Percentiles rank a stretch among this genome's conserved stretches.
Conservation (phyloP, 2,329 filamentous ascomycete species). For the Diaporthe sp. region DNA sequence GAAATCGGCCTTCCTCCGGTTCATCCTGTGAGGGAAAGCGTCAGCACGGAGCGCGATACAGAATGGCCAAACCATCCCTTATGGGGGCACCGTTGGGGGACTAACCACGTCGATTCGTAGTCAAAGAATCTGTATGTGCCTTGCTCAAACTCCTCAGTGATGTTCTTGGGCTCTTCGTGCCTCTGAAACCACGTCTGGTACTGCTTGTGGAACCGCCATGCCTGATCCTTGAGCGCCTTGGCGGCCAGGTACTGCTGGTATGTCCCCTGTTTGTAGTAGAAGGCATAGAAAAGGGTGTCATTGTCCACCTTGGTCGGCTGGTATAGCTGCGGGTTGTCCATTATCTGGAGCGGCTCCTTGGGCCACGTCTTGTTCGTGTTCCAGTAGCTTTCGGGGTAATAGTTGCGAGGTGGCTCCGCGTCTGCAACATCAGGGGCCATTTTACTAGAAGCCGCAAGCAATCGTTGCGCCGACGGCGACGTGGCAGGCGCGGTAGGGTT, state of each 20-base stretch:
- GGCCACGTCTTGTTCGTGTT: slow-evolving; percentile 82
- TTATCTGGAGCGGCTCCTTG: slow-evolving; percentile 90
- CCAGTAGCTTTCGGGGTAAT: slow-evolving; percentile 86
- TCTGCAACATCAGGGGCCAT: slow-evolving; percentile 83
- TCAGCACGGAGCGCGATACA: slow-evolving; percentile 2
- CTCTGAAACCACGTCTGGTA: slow-evolving; percentile 99
- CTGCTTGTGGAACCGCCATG: slow-evolving; percentile 99
- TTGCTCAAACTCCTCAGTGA: slow-evolving; percentile 98
- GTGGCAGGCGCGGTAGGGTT: slow-evolving; percentile 69
- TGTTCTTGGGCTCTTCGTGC: slow-evolving; percentile 97
- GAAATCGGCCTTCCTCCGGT: slow-evolving; percentile 96
- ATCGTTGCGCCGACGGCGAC: slow-evolving; percentile 77
- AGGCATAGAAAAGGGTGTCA: slow-evolving; percentile 97
- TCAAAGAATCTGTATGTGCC: slow-evolving; percentile 99
- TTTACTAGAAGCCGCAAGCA: slow-evolving; percentile 81
- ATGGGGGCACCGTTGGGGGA: background rate
- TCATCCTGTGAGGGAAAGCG: slow-evolving; percentile 80
- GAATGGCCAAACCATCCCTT: background rate
- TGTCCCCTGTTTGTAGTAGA: slow-evolving; percentile 98
- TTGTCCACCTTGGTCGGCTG: slow-evolving; percentile 81
- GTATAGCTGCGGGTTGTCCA: slow-evolving; percentile 92
- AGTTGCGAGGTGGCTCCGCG: slow-evolving; percentile 84
- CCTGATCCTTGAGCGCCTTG: slow-evolving; percentile 97
- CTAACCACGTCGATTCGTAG: slow-evolving; percentile 98
- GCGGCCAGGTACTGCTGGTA: slow-evolving; percentile 96